Base-by-base conservation (phyloP, 2,329 filamentous ascomycete genomes). In the Metarhizium anisopliae region DNA sequence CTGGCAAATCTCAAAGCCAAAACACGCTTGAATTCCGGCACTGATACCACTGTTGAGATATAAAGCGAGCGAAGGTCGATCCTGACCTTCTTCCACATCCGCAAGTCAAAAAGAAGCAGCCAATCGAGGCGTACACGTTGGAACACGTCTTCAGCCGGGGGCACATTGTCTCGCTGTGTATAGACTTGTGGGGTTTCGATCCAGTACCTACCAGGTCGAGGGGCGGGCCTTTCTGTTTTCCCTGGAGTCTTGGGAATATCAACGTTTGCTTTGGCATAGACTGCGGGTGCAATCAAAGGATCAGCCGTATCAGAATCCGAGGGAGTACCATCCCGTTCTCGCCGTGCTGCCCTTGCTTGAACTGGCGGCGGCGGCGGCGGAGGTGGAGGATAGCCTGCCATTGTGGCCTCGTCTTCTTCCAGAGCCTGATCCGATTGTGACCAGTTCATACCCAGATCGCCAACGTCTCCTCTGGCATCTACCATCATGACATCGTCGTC, bases 81-180 rank as follows among this genome's bases (percentile, higher is more conserved):
- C 56, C 94, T 85, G 36, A 95, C 83, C 68, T 91, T 94, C 73
- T 99, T 99, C 94, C 94, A 99, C 79, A 99, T 84, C 47, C 94
- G 81, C 53, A 99, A 74, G 68, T 99, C 94, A 68, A 96, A 99
- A 8, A 99, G 77, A 35, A 99, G 90, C 66, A 99, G 81, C 83
- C 90, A 96, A 70, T 99, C 94, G 6, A 99, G 77, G 36, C 94
- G 86, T 13, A 97, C 88, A 36, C 92, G 86, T 66, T 93, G 85
- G 74, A 90, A 91, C 5, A 99, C 78, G 65, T 99, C 89, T 69
- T 99, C 94, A 54, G 91, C 87, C 16, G 83, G 78, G 51, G 86
- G 86, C 6, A 86, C 74, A 54, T 79, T 80, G 36, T 83, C 78
- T 47, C 79, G 77, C 56, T 83, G 79, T 49, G 77, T 80, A 67